phyloP scores from a whole-genome alignment of 164 flowering plant genomes.

The Kingdonia uniflora region DNA sequence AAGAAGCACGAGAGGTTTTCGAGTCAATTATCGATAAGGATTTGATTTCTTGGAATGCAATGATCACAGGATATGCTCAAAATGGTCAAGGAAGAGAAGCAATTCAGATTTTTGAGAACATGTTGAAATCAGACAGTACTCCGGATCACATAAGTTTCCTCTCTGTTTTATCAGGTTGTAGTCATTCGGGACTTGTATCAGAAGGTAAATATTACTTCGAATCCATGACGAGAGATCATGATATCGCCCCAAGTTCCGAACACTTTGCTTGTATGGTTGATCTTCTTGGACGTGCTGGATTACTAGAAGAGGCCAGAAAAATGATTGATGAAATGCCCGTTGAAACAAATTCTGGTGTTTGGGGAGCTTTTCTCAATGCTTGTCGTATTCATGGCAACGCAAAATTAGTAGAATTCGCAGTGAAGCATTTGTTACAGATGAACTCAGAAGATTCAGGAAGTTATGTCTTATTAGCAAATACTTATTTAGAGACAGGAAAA shows the following conservation, averaged over 20 bases:
- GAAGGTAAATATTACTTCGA: slow-evolving; percentile 5
- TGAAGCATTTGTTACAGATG: slow-evolving; percentile 5
- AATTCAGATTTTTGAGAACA: neutral
- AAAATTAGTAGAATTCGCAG: slow-evolving; percentile 5
- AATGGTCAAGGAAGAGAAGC: slow-evolving; percentile 6
- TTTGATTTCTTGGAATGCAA: slow-evolving; percentile 8
- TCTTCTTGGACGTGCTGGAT: slow-evolving; percentile 10
- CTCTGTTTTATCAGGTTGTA: slow-evolving; percentile 3
- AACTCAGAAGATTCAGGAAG: slow-evolving; percentile 5
- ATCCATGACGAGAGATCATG: slow-evolving; percentile 5
- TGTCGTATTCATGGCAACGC: slow-evolving; percentile 7
- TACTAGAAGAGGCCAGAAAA: slow-evolving; percentile 7
- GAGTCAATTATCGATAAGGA: neutral
- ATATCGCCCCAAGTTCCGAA: slow-evolving; percentile 1
- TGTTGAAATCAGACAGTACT: neutral
- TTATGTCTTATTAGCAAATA: slow-evolving; percentile 4
- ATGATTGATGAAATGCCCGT: slow-evolving; percentile 5
- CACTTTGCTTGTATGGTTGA: slow-evolving; percentile 8
- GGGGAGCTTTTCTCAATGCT: slow-evolving; percentile 8
- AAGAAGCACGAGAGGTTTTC: slow-evolving; percentile 5
- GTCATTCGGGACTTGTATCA: slow-evolving; percentile 5
- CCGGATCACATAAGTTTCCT: slow-evolving; percentile 5
- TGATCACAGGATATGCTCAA: slow-evolving; percentile 9
- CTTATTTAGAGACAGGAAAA: neutral
- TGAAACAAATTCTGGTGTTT: slow-evolving; percentile 1